Percentiles rank a stretch among this genome's conserved stretches.
phyloP scores from a whole-genome alignment of 2,329 filamentous ascomycete species.

The Fusarium proliferatum region DNA sequence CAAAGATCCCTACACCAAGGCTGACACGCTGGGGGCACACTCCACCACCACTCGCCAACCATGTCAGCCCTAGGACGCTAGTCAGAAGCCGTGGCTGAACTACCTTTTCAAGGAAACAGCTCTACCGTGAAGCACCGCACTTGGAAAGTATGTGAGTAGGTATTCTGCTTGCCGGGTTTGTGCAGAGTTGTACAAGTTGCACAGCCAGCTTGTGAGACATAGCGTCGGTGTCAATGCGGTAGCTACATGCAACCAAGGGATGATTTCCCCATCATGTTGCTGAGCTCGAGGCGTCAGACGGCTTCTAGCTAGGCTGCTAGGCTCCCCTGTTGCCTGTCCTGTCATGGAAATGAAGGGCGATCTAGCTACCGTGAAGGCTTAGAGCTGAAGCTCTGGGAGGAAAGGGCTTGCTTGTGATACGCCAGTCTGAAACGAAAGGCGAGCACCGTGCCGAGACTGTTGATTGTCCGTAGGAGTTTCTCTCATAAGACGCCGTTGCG shows the following conservation, averaged over 20 bases:
- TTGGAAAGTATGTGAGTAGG: neutral
- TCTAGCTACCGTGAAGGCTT: slow-evolving; percentile 22
- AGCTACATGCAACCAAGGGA: slow-evolving; percentile 5
- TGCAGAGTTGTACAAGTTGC: slow-evolving; percentile 27
- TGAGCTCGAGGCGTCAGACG: slow-evolving; percentile 23
- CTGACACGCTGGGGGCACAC: slow-evolving; percentile 23
- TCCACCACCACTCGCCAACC: slow-evolving; percentile 27
- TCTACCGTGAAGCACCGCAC: neutral
- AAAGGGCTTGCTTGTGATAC: slow-evolving; percentile 11
- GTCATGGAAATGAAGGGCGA: slow-evolving; percentile 40
- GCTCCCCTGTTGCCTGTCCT: slow-evolving; percentile 31
- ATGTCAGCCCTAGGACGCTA: slow-evolving; percentile 46
- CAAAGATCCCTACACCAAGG: slow-evolving; percentile 21
- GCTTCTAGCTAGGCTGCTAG: slow-evolving; percentile 25
- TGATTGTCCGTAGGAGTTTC: slow-evolving; percentile 7
- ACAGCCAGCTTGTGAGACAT: slow-evolving; percentile 32
- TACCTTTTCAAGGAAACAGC: neutral
- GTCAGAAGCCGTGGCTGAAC: slow-evolving; percentile 14
- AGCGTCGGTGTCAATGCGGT: neutral
- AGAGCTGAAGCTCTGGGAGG: slow-evolving; percentile 17
- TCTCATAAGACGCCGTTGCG: slow-evolving; percentile 18
- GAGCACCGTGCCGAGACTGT: slow-evolving; percentile 20
- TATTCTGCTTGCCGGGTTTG: neutral
- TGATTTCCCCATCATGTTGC: neutral
- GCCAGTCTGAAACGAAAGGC: slow-evolving; percentile 17